Evolutionary conservation across 2,329 filamentous ascomycete species (phyloP).

Genomic region (Microsporum ferrugineum): DNA sequence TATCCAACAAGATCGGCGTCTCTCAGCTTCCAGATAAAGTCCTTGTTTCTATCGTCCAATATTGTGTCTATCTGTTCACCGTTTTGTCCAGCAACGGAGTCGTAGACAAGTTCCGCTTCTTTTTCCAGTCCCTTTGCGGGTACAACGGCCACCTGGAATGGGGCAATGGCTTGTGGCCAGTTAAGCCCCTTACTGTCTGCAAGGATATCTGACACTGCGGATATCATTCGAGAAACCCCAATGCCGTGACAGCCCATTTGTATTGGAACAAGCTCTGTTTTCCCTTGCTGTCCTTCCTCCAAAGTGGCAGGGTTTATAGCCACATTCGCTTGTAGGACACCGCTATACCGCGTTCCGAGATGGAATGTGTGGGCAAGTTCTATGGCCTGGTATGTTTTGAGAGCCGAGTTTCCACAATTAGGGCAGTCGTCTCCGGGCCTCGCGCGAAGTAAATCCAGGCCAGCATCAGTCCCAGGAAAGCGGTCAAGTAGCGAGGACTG

Average conservation of each 20-base stretch:
- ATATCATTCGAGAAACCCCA: conserved; percentile 81
- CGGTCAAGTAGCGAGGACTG: conserved; percentile 27
- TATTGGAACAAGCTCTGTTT: conserved; percentile 40
- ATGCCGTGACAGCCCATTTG: conserved; percentile 98
- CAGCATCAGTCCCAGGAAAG: conserved; percentile 31
- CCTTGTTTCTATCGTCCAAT: conserved; percentile 59
- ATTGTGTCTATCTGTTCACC: conserved; percentile 47
- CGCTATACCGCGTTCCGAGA: conserved; percentile 77
- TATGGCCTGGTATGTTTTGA: conserved; percentile 61
- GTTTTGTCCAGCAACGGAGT: conserved; percentile 38
- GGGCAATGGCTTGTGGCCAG: conserved; percentile 80
- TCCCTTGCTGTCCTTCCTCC: background rate
- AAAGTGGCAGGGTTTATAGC: conserved; percentile 29
- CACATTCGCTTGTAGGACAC: conserved; percentile 57
- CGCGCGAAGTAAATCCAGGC: conserved; percentile 54
- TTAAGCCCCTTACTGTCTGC: conserved; percentile 63
- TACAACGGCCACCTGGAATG: conserved; percentile 65
- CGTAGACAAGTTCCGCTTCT: conserved; percentile 52
- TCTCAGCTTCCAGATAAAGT: conserved; percentile 71
- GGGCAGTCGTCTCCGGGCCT: conserved; percentile 61
- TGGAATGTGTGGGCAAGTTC: conserved; percentile 95
- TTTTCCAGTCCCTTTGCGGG: conserved; percentile 36
- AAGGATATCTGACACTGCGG: conserved; percentile 67
- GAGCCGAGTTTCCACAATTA: conserved; percentile 50
- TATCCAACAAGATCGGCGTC: conserved; percentile 88